Percentiles rank a stretch among this genome's conserved stretches.
These are phyloP conservation scores for Fusarium xylarioides DNA, from an alignment of 2,329 filamentous ascomycete genomes.

Conservation along the genomic window DNA sequence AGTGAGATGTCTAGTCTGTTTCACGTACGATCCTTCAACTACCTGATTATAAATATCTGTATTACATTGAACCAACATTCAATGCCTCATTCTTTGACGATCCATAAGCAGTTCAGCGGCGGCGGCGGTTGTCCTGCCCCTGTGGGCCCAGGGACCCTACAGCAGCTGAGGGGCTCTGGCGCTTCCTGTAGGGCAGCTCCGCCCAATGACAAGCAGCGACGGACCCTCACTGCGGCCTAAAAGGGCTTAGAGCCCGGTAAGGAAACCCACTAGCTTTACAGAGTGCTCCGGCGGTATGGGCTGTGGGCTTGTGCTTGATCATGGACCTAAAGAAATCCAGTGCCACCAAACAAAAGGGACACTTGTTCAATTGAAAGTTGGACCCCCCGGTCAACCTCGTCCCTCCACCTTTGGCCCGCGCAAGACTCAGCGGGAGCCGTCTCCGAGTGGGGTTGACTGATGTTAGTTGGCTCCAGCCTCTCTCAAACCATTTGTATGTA, in stretches of 20 bases:
- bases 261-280: slow-evolving; percentile 6
- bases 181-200: slow-evolving; percentile 19
- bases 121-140: slow-evolving; percentile 1
- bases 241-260: slow-evolving; percentile 18
- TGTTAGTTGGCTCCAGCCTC: slow-evolving; percentile 7
- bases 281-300: slow-evolving; percentile 25
- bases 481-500: slow-evolving; percentile 15
- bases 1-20: not conserved
- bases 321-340: slow-evolving; percentile 4
- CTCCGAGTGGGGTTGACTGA: slow-evolving; percentile 19
- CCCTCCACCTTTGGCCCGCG: slow-evolving; percentile 17
- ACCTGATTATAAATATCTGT: not conserved
- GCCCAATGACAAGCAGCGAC: slow-evolving; percentile 12
- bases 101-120: slow-evolving; percentile 2
- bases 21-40: not conserved
- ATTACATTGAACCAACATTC: not conserved
- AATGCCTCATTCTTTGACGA: not conserved
- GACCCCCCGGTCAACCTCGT: slow-evolving; percentile 10
- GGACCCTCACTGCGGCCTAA: not conserved
- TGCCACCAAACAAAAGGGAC: slow-evolving; percentile 49
- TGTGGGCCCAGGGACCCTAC: slow-evolving; percentile 22
- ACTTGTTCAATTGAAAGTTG: slow-evolving; percentile 54
- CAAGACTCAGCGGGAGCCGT: slow-evolving; percentile 32
- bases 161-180: slow-evolving; percentile 30
- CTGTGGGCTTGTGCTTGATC: slow-evolving; percentile 15